phyloP scores from a whole-genome alignment of 306 rosid genomes.

The Prunus padus region DNA sequence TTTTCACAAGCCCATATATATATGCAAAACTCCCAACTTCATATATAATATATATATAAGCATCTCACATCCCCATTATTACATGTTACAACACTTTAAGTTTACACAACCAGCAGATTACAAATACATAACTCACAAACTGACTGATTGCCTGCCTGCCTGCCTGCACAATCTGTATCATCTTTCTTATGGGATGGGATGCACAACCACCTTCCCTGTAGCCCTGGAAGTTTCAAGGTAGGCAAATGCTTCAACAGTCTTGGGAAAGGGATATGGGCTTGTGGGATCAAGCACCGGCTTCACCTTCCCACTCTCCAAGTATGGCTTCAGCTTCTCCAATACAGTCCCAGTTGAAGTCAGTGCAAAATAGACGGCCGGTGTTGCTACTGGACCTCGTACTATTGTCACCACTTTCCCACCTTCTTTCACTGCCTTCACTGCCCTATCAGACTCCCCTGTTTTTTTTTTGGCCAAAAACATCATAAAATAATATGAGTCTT shows the following conservation, averaged over 20 bases:
- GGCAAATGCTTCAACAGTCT: conserved; percentile 53
- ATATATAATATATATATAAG: no score
- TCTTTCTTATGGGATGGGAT: conserved; percentile 51
- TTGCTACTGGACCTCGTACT: conserved; percentile 24
- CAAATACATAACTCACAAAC: no score
- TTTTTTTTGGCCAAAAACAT: not conserved
- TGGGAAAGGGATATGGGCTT: conserved; percentile 57
- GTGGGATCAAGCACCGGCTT: conserved; percentile 68
- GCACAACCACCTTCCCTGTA: conserved; percentile 56
- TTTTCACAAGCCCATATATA: no score
- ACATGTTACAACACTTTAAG: no score
- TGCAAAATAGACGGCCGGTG: conserved; percentile 24
- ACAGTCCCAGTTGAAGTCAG: conserved; percentile 44
- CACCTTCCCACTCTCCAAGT: conserved; percentile 67
- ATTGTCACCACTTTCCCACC: conserved; percentile 63
- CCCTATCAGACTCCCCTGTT: conserved; percentile 44
- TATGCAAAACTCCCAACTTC: no score
- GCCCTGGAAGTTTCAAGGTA: conserved; percentile 54
- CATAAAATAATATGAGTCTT: not conserved
- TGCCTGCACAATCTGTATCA: no score
- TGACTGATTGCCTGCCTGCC: not conserved
- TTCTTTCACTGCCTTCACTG: conserved; percentile 57
- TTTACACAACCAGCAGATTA: no score
- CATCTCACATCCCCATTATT: no score
- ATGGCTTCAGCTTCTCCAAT: conserved; percentile 60